Percentiles rank a stretch among this genome's conserved stretches.
Evolutionary conservation across 2,329 filamentous ascomycete species (phyloP).

Genomic region (Didymellaceae sp.): DNA sequence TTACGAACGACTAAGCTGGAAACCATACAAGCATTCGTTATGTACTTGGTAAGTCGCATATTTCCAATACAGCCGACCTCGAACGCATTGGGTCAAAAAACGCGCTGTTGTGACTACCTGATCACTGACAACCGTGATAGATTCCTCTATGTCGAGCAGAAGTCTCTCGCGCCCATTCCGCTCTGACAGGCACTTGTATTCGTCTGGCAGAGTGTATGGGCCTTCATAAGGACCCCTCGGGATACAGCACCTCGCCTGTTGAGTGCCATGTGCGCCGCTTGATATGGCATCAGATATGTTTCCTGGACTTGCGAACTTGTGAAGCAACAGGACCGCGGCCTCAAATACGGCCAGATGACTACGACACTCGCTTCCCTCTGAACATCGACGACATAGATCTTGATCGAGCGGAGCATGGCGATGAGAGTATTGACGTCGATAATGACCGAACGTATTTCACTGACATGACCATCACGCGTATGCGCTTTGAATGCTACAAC

Average conservation of each 20-base stretch:
- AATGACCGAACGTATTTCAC: slow-evolving; percentile 66
- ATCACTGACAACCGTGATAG: slow-evolving; percentile 46
- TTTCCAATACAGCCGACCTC: too few species aligned
- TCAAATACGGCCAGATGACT: slow-evolving; percentile 75
- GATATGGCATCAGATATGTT: slow-evolving; percentile 80
- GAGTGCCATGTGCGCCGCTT: slow-evolving; percentile 75
- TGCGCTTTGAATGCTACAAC: slow-evolving; percentile 76
- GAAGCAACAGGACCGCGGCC: slow-evolving; percentile 76
- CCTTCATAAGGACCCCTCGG: slow-evolving; percentile 72
- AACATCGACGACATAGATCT: slow-evolving; percentile 74
- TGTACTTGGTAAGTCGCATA: slow-evolving; percentile 70
- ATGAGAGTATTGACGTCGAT: slow-evolving; percentile 46
- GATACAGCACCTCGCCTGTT: slow-evolving; percentile 69
- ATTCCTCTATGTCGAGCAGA: slow-evolving; percentile 75
- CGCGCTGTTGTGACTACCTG: too few species aligned
- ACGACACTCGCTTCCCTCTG: slow-evolving; percentile 73
- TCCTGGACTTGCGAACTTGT: slow-evolving; percentile 75
- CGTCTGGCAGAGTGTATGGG: slow-evolving; percentile 80
- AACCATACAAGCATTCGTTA: slow-evolving; percentile 76
- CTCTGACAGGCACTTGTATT: slow-evolving; percentile 73
- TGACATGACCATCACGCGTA: slow-evolving; percentile 69
- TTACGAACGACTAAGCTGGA: slow-evolving; percentile 74
- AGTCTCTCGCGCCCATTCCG: slow-evolving; percentile 75
- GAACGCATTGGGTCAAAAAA: too few species aligned
- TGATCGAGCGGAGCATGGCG: slow-evolving; percentile 36